A percentile compares a stretch with the other conserved stretches of the same genome.
Conservation (phyloP, 2,329 filamentous ascomycete species). For the Fusarium torreyae region DNA sequence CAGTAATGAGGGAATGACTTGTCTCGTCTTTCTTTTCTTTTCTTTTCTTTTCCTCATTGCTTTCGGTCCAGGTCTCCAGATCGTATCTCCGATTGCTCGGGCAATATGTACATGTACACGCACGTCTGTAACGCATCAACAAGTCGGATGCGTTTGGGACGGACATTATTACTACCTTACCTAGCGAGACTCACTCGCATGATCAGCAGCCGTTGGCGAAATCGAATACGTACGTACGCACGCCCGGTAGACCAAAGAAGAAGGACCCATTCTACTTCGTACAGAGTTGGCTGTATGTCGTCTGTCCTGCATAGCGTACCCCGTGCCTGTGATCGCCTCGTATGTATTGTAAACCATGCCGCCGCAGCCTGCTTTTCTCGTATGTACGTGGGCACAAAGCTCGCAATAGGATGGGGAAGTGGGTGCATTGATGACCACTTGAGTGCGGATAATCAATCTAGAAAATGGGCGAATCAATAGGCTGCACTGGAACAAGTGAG, state of each 20-base stretch:
- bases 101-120: constrained; percentile 22
- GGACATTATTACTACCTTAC: constrained; percentile 19
- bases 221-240: constrained; percentile 43
- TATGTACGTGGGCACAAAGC: constrained; percentile 42
- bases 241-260: constrained; percentile 8
- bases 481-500: constrained; percentile 10
- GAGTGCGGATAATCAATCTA: constrained; percentile 27
- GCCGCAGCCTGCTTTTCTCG: constrained; percentile 46
- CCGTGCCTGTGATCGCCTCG: constrained; percentile 43
- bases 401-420: constrained; percentile 35
- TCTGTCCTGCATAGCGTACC: constrained; percentile 28
- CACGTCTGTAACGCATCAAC: constrained; percentile 12
- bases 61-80: constrained; percentile 10
- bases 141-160: background rate
- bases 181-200: constrained; percentile 27
- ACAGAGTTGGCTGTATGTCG: constrained; percentile 27
- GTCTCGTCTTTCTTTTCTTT: constrained; percentile 27
- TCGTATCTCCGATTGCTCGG: constrained; percentile 29
- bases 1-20: constrained; percentile 18
- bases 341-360: constrained; percentile 44
- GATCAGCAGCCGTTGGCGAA: constrained; percentile 41
- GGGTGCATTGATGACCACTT: constrained; percentile 44
- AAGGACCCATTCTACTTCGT: constrained; percentile 25
- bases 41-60: background rate
- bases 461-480: constrained; percentile 38